Conservation (phyloP, 345 rosid genomes). For the Eutrema japonicum region DNA sequence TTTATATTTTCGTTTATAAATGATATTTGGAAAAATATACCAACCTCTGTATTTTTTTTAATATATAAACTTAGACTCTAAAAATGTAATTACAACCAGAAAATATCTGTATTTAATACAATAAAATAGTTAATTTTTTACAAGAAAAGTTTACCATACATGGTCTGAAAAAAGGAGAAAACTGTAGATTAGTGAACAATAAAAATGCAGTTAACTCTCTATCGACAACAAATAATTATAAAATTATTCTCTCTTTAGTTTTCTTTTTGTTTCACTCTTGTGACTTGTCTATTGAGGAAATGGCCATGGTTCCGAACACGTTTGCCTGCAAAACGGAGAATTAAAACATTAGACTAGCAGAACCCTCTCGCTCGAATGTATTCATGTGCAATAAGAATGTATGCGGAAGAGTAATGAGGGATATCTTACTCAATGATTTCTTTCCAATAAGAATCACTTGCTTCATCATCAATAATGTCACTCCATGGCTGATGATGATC, state of each 20-base stretch:
- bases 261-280: not conserved
- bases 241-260: not conserved
- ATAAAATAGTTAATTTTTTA: not conserved
- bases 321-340: constrained; percentile 52
- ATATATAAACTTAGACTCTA: not conserved
- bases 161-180: not conserved
- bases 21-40: not conserved
- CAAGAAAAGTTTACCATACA: constrained; percentile 21
- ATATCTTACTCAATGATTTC: constrained; percentile 60
- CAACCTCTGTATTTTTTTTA: not conserved
- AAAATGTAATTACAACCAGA: constrained; percentile 17
- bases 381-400: not conserved
- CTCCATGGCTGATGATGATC: constrained; percentile 46
- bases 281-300: constrained; percentile 34
- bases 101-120: constrained; percentile 3
- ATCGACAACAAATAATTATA: constrained; percentile 22
- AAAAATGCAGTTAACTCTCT: constrained; percentile 15
- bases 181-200: not conserved
- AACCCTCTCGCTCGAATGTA: constrained; percentile 7
- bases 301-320: constrained; percentile 59
- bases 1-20: not conserved
- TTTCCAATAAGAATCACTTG: constrained; percentile 60
- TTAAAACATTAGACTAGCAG: not conserved
- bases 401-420: not conserved
- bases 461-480: constrained; percentile 53